phyloP scores from a whole-genome alignment of 352 stramenopile species.

The Globisporangium takayamanum region DNA sequence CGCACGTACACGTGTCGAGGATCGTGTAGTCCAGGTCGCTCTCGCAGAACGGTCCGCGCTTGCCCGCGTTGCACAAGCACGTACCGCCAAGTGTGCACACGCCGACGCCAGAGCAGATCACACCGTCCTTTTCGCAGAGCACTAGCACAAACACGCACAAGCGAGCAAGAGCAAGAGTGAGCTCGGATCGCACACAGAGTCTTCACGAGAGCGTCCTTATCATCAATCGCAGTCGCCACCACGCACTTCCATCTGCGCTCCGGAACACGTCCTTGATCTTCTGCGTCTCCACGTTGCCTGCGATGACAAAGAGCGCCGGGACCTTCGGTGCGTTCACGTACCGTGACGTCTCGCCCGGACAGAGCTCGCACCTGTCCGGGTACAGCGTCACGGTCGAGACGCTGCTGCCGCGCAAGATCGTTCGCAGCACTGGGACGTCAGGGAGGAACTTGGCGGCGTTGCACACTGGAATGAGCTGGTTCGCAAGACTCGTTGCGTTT shows the following conservation, averaged over 20 bases:
- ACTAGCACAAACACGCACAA: slow-evolving; percentile 27
- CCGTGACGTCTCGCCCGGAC: slow-evolving; percentile 24
- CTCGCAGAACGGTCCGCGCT: slow-evolving; percentile 54
- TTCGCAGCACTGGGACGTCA: slow-evolving; percentile 25
- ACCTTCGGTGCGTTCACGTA: slow-evolving; percentile 55
- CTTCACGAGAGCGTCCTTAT: no score
- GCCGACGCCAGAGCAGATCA: slow-evolving; percentile 58
- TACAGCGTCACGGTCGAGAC: slow-evolving; percentile 58
- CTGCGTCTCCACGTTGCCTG: slow-evolving; percentile 57
- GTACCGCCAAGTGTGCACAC: slow-evolving; percentile 60
- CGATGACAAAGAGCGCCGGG: slow-evolving; percentile 56
- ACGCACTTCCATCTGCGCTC: slow-evolving; percentile 61
- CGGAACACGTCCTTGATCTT: slow-evolving; percentile 75
- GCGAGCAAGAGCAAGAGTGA: background rate
- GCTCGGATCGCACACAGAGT: background rate
- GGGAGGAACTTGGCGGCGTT: slow-evolving; percentile 26
- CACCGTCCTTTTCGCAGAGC: slow-evolving; percentile 64
- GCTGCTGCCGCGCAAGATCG: slow-evolving; percentile 33
- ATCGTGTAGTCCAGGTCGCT: slow-evolving; percentile 39
- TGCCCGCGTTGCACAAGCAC: slow-evolving; percentile 56
- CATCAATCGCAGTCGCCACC: background rate
- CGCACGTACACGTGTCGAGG: slow-evolving; percentile 30
- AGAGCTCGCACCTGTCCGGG: slow-evolving; percentile 65
- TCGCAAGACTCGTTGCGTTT: slow-evolving; percentile 36
- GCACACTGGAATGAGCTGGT: slow-evolving; percentile 64